Evolutionary conservation across 2,329 filamentous ascomycete genomes (phyloP).

Genomic region (Trichophyton benhamiae): DNA sequence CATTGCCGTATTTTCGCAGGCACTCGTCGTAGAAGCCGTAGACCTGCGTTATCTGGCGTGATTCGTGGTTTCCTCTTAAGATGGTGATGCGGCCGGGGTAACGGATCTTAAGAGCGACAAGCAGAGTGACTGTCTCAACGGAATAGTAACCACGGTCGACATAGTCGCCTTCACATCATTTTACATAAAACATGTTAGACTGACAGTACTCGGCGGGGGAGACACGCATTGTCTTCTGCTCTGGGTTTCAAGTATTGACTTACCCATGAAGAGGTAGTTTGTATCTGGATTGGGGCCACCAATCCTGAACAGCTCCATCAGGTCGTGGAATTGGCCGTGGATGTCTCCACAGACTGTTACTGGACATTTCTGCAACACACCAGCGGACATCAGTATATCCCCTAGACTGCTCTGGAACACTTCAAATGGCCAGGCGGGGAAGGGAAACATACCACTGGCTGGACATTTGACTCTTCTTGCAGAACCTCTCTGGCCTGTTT

Average conservation of each 20-base stretch:
- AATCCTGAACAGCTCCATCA: slow-evolving; percentile 91
- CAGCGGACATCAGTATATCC: not conserved
- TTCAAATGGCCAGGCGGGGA: slow-evolving; percentile 8
- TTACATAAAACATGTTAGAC: not conserved
- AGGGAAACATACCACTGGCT: slow-evolving; percentile 69
- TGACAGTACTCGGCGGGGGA: not conserved
- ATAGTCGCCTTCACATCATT: slow-evolving; percentile 45
- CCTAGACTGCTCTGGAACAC: not conserved
- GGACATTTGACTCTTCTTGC: slow-evolving; percentile 95
- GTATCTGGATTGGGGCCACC: slow-evolving; percentile 90
- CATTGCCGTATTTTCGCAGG: slow-evolving; percentile 64
- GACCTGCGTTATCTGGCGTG: slow-evolving; percentile 64
- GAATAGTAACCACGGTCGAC: slow-evolving; percentile 65
- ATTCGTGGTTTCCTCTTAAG: slow-evolving; percentile 64
- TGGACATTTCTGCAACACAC: slow-evolving; percentile 35
- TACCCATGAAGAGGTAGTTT: slow-evolving; percentile 94
- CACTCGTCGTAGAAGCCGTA: slow-evolving; percentile 72
- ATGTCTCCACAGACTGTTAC: slow-evolving; percentile 98
- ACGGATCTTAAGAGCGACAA: slow-evolving; percentile 56
- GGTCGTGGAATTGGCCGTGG: slow-evolving; percentile 96
- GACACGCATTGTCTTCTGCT: not conserved
- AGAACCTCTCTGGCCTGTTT: slow-evolving; percentile 81
- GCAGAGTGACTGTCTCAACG: slow-evolving; percentile 58
- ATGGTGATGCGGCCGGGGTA: slow-evolving; percentile 62
- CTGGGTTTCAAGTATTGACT: slow-evolving; percentile 8